Evolutionary conservation across 805 yeast genomes (phyloP).

Genomic region (Monosporozyma servazzii): DNA sequence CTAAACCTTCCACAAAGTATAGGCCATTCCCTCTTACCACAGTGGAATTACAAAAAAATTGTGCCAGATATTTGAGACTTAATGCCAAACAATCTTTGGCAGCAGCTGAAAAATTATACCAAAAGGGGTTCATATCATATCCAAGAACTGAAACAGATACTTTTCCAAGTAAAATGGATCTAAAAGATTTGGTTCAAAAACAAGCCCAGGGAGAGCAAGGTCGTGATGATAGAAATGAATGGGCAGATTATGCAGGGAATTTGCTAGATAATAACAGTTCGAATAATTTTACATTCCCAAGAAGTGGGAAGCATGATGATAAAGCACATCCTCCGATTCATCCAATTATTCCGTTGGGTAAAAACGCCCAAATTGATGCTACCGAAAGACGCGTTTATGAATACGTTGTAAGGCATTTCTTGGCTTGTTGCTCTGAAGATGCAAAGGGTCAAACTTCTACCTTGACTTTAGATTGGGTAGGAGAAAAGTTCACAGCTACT

Average conservation of each 20-base stretch:
- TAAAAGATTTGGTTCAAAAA: slow-evolving; percentile 47
- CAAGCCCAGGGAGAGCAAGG: slow-evolving; percentile 35
- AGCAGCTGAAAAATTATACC: slow-evolving; percentile 78
- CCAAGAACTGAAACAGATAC: slow-evolving; percentile 96
- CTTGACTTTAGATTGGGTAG: slow-evolving; percentile 64
- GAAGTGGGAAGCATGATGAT: slow-evolving; percentile 79
- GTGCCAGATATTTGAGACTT: slow-evolving; percentile 63
- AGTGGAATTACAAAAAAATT: slow-evolving; percentile 82
- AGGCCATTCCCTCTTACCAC: slow-evolving; percentile 91
- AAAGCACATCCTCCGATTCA: slow-evolving; percentile 98
- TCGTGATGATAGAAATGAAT: slow-evolving; percentile 57
- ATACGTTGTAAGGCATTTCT: slow-evolving; percentile 72
- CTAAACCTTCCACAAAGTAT: slow-evolving; percentile 62
- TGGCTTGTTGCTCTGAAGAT: slow-evolving; percentile 88
- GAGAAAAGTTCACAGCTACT: slow-evolving; percentile 59
- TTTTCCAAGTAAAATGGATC: slow-evolving; percentile 71
- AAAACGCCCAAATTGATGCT: slow-evolving; percentile 18
- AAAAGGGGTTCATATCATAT: slow-evolving; percentile 78
- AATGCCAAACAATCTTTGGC: slow-evolving; percentile 72
- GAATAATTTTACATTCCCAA: slow-evolving; percentile 51
- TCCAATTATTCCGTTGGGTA: slow-evolving; percentile 44
- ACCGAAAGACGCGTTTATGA: slow-evolving; percentile 71
- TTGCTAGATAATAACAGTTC: slow-evolving; percentile 28
- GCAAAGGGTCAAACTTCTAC: slow-evolving; percentile 70
- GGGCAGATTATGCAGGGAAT: slow-evolving; percentile 64